phyloP scores from a whole-genome alignment of 2,329 filamentous ascomycete genomes.

The Grosmannia huntii region DNA sequence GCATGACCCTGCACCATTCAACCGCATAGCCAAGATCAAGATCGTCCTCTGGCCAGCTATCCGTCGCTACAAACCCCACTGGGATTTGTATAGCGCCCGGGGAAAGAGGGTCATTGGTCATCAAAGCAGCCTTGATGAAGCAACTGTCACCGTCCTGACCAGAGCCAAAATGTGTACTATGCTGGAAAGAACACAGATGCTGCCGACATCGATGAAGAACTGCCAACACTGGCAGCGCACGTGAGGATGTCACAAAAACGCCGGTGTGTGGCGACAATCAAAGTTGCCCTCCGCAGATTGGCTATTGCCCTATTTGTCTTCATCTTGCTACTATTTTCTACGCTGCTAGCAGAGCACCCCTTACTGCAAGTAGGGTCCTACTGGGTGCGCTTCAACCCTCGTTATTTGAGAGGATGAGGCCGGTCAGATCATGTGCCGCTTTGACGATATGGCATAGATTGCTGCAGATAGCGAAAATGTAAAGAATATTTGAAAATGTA shows the following conservation, averaged over 20 bases:
- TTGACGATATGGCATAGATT: no score
- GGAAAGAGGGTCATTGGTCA: background rate
- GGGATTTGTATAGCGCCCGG: background rate
- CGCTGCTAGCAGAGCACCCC: background rate
- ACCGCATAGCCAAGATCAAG: constrained; percentile 17
- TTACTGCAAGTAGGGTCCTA: background rate
- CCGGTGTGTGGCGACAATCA: background rate
- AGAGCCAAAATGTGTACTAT: constrained; percentile 19
- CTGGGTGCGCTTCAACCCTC: background rate
- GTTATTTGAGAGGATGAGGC: no score
- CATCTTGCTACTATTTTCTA: background rate
- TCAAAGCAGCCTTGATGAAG: constrained; percentile 4
- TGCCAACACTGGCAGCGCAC: constrained; percentile 9
- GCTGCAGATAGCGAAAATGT: no score
- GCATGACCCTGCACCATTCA: background rate
- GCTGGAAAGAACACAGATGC: constrained; percentile 11
- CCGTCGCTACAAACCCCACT: constrained; percentile 15
- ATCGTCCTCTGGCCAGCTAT: constrained; percentile 19
- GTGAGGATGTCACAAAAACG: constrained; percentile 1
- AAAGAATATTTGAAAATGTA: no score
- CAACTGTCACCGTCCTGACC: constrained; percentile 13
- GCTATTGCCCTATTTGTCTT: background rate
- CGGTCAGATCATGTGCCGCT: no score
- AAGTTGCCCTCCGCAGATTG: background rate
- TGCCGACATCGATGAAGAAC: constrained; percentile 6